Evolutionary conservation across 495 filamentous ascomycete genomes (phyloP).

Genomic region (Articulospora tetracladia): DNA sequence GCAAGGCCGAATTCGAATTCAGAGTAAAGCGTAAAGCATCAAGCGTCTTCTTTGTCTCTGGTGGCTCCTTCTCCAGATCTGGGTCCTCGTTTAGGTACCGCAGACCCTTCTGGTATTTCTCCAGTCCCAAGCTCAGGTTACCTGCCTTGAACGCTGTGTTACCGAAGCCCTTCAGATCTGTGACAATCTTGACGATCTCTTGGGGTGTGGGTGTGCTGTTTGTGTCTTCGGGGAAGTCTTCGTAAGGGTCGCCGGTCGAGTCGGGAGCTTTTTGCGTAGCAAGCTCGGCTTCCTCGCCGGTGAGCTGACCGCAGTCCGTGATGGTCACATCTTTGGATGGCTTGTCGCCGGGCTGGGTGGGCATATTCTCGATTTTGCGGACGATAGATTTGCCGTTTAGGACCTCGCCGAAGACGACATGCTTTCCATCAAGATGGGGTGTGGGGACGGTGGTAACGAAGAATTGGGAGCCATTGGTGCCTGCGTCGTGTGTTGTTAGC

Average conservation of each 20-base stretch:
- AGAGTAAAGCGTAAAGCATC: slow-evolving; percentile 71
- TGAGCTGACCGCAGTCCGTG: slow-evolving; percentile 81
- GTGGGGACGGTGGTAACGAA: slow-evolving; percentile 94
- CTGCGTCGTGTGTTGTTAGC: slow-evolving; percentile 26
- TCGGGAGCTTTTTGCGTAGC: slow-evolving; percentile 65
- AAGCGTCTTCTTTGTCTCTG: slow-evolving; percentile 61
- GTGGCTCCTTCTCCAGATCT: slow-evolving; percentile 62
- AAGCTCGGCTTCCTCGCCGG: slow-evolving; percentile 58
- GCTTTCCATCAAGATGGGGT: slow-evolving; percentile 92
- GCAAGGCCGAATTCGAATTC: slow-evolving; percentile 72
- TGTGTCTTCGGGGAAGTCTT: slow-evolving; percentile 91
- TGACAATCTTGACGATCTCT: slow-evolving; percentile 72
- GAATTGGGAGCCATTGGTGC: slow-evolving; percentile 96
- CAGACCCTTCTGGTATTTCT: slow-evolving; percentile 97
- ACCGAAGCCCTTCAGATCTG: slow-evolving; percentile 87
- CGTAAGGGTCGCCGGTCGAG: slow-evolving; percentile 83
- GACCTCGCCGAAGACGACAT: slow-evolving; percentile 98
- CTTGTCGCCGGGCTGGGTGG: slow-evolving; percentile 75
- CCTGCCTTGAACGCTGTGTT: slow-evolving; percentile 85
- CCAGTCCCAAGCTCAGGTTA: slow-evolving; percentile 66
- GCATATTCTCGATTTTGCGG: slow-evolving; percentile 83
- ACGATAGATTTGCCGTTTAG: slow-evolving; percentile 87
- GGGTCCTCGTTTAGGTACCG: slow-evolving; percentile 92
- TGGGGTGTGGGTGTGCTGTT: slow-evolving; percentile 43
- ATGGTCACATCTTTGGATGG: slow-evolving; percentile 70